Conservation (phyloP, 176 grass and related monocot genomes). For the Olyra latifolia region DNA sequence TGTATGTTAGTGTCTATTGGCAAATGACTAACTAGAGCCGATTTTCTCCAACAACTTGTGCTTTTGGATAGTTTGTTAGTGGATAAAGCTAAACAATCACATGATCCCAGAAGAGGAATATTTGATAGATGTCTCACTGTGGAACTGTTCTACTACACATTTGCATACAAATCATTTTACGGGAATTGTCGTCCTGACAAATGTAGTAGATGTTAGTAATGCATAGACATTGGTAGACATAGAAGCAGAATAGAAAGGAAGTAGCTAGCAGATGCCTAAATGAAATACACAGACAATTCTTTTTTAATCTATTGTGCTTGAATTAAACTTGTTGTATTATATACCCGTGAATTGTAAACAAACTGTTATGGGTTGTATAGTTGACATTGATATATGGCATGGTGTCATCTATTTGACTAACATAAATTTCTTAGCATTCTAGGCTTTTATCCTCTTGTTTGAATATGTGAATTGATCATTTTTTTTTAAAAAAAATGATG, state of each 20-base stretch:
- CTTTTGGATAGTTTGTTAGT: neutral
- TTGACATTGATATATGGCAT: neutral
- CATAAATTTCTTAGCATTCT: no score
- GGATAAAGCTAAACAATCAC: neutral
- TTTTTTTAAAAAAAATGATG: no score
- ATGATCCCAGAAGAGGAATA: neutral
- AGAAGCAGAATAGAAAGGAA: neutral
- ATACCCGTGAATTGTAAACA: neutral
- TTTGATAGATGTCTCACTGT: neutral
- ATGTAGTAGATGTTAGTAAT: neutral
- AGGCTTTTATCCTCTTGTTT: no score
- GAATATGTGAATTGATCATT: no score
- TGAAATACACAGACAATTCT: slow-evolving; percentile 9
- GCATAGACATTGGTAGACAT: slow-evolving; percentile 16
- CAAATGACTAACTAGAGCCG: slow-evolving; percentile 14
- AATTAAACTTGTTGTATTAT: neutral
- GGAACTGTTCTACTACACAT: neutral
- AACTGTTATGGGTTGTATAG: neutral
- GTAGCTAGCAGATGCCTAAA: slow-evolving; percentile 15
- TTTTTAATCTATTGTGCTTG: neutral
- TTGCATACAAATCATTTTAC: slow-evolving; percentile 1
- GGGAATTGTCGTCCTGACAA: neutral
- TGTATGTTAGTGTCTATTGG: slow-evolving; percentile 41
- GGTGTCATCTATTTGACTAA: neutral
- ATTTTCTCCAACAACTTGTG: neutral